phyloP scores from a whole-genome alignment of 768 basidiomycete genomes.

The Psilocybe cubensis region DNA sequence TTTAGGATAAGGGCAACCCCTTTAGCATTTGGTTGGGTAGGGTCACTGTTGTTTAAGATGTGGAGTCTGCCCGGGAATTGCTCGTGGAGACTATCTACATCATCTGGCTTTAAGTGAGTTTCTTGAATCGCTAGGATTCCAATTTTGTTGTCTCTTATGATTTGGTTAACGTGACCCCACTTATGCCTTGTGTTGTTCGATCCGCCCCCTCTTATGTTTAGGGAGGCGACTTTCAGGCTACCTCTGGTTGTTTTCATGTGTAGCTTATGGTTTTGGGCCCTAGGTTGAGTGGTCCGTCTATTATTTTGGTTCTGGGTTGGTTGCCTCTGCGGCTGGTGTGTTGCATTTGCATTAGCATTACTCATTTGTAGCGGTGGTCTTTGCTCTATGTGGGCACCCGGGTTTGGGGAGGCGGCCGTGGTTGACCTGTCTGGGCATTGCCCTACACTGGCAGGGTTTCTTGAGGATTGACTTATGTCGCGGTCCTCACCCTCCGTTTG shows the following conservation, averaged over 20 bases:
- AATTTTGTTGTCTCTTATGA: conserved; percentile 4
- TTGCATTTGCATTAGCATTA: no score
- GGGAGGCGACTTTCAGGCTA: conserved; percentile 1
- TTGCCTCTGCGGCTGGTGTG: no score
- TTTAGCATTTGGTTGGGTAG: conserved; percentile 17
- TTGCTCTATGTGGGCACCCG: no score
- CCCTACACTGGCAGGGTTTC: no score
- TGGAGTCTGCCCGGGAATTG: conserved; percentile 14
- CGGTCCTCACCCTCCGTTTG: no score
- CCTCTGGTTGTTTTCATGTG: background rate
- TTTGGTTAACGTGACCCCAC: conserved; percentile 10
- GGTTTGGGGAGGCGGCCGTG: no score
- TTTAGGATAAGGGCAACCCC: conserved; percentile 37
- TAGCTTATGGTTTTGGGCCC: no score
- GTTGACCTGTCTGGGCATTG: no score
- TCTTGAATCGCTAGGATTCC: conserved; percentile 9
- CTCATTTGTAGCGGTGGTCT: no score
- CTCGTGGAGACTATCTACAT: conserved; percentile 8
- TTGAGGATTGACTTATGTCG: no score
- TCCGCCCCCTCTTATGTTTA: conserved; percentile 16
- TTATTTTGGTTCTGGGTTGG: no score
- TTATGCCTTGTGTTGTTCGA: conserved; percentile 4
- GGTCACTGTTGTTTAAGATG: conserved; percentile 21
- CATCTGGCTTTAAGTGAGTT: conserved; percentile 7
- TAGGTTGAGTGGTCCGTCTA: no score